phyloP scores from a whole-genome alignment of 495 filamentous ascomycete genomes.

The Astrothelium macrocarpum region DNA sequence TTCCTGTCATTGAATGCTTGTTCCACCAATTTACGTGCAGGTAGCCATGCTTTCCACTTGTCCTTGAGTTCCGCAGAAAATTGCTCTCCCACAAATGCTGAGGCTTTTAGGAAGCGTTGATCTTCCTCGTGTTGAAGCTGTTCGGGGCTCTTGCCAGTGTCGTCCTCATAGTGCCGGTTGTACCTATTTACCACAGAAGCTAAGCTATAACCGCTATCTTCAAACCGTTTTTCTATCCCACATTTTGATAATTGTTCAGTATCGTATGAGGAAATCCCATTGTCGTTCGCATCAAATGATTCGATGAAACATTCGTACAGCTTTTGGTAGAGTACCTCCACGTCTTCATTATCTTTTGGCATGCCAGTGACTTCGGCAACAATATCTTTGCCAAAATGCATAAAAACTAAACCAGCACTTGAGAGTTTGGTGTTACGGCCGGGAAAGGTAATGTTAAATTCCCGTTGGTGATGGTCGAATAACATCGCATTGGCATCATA shows the following conservation, averaged over 20 bases:
- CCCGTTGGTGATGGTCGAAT: conserved; percentile 96
- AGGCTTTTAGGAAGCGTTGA: conserved; percentile 63
- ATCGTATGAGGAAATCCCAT: conserved; percentile 79
- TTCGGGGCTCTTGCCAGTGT: conserved; percentile 32
- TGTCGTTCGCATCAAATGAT: conserved; percentile 94
- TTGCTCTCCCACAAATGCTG: conserved; percentile 71
- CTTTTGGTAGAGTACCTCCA: conserved; percentile 71
- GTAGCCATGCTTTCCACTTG: conserved; percentile 69
- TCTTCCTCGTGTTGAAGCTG: conserved; percentile 71
- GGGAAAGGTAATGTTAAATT: conserved; percentile 72
- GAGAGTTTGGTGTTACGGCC: conserved; percentile 75
- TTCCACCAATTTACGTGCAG: conserved; percentile 68
- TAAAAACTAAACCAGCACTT: conserved; percentile 84
- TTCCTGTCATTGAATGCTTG: conserved; percentile 56
- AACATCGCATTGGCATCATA: conserved; percentile 67
- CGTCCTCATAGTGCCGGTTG: conserved; percentile 63
- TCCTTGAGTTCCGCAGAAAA: conserved; percentile 70
- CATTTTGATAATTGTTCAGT: conserved; percentile 49
- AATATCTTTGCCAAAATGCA: conserved; percentile 84
- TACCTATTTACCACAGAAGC: conserved; percentile 73
- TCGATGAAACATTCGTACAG: conserved; percentile 91
- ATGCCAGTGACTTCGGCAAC: conserved; percentile 60
- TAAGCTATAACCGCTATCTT: conserved; percentile 68
- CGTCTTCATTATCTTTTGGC: conserved; percentile 51
- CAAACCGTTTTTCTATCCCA: conserved; percentile 67